phyloP scores from a whole-genome alignment of 2,329 filamentous ascomycete species.

The Alternaria sp. region DNA sequence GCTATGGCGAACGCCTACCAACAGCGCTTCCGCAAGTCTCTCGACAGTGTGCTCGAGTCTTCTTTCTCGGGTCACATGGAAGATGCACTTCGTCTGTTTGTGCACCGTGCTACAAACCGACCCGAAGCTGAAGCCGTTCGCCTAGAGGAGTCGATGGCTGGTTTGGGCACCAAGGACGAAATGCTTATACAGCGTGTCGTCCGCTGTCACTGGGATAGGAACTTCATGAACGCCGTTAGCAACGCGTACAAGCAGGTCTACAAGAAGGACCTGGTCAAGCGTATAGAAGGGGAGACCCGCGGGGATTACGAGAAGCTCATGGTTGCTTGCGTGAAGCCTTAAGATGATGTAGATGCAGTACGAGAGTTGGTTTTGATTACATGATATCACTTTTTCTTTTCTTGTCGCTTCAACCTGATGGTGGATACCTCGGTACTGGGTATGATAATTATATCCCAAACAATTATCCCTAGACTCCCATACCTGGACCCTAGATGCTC shows the following conservation, averaged over 20 bases:
- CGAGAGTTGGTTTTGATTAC: not conserved
- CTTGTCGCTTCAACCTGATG: not conserved
- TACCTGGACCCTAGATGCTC: not conserved
- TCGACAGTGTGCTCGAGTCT: slow-evolving; percentile 78
- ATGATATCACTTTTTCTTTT: slow-evolving; percentile 11
- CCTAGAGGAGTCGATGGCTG: slow-evolving; percentile 88
- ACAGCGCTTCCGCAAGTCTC: slow-evolving; percentile 71
- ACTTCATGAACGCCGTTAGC: slow-evolving; percentile 78
- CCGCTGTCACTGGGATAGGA: slow-evolving; percentile 81
- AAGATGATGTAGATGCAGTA: not conserved
- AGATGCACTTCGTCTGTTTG: slow-evolving; percentile 79
- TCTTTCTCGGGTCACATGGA: slow-evolving; percentile 95
- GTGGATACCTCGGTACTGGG: not conserved
- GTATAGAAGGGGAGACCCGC: slow-evolving; percentile 83
- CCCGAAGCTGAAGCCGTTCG: slow-evolving; percentile 82
- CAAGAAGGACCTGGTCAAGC: slow-evolving; percentile 69
- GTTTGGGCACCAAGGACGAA: slow-evolving; percentile 84
- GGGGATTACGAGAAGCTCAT: slow-evolving; percentile 82
- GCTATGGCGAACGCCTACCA: slow-evolving; percentile 81
- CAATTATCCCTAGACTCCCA: not conserved
- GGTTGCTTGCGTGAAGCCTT: slow-evolving; percentile 67
- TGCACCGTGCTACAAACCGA: slow-evolving; percentile 79
- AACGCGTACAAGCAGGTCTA: slow-evolving; percentile 77
- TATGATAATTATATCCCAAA: not conserved
- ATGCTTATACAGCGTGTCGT: slow-evolving; percentile 81